Conservation (phyloP, 2,329 filamentous ascomycete genomes). For the Annulohypoxylon truncatum region DNA sequence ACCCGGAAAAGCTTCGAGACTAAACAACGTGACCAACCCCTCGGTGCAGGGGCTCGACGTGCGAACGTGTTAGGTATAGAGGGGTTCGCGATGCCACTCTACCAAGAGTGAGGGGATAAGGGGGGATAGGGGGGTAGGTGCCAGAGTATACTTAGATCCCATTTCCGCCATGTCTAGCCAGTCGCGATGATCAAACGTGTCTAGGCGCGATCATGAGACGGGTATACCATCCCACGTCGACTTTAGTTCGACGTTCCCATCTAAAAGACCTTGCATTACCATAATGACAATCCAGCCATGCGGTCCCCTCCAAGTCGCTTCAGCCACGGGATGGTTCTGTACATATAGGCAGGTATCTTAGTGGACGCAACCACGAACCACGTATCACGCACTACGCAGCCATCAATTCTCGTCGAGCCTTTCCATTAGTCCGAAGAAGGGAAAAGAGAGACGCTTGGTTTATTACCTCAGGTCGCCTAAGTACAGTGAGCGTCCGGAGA, state of each 20-base stretch:
- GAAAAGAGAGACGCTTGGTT: constrained; percentile 4
- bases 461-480: constrained; percentile 13
- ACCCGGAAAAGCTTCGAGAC: constrained; percentile 42
- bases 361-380: constrained; percentile 8
- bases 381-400: constrained; percentile 2
- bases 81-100: constrained; percentile 28
- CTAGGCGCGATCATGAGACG: constrained; percentile 11
- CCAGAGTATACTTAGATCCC: background rate
- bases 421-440: constrained; percentile 26
- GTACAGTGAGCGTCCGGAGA: background rate
- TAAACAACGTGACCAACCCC: constrained; percentile 39
- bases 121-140: background rate
- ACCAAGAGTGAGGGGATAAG: background rate
- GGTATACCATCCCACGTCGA: constrained; percentile 1
- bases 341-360: constrained; percentile 13
- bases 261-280: constrained; percentile 2
- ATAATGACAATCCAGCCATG: constrained; percentile 1
- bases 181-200: background rate
- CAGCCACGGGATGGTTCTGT: constrained; percentile 4
- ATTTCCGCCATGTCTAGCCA: background rate
- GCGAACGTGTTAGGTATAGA: constrained; percentile 12
- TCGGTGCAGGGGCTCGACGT: constrained; percentile 33
- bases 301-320: background rate
- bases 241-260: background rate
- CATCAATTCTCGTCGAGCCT: constrained; percentile 6